phyloP scores from a whole-genome alignment of 257 asterid genomes.

The Solanum pennellii region DNA sequence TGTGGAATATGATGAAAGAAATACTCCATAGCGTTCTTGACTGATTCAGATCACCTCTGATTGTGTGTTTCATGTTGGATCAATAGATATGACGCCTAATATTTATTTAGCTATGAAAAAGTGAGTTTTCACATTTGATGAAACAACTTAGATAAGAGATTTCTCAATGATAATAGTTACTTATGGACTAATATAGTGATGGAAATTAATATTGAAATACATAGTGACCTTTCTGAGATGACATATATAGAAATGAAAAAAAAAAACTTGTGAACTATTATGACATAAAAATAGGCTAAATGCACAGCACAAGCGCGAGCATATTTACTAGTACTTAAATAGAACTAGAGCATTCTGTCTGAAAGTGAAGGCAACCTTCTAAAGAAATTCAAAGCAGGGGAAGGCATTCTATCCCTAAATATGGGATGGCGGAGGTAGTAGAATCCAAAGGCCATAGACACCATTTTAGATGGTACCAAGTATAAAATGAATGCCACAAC shows the following conservation, averaged over 20 bases:
- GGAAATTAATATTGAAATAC: no score
- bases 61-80: background rate
- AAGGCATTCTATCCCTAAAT: constrained; percentile 81
- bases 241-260: background rate
- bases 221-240: background rate
- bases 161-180: background rate
- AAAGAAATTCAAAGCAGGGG: constrained; percentile 77
- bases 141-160: background rate
- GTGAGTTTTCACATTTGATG: background rate
- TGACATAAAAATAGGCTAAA: background rate
- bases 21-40: background rate
- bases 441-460: constrained; percentile 87
- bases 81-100: background rate
- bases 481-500: constrained; percentile 51
- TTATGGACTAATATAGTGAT: no score
- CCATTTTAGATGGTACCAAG: constrained; percentile 71
- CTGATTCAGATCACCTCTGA: background rate
- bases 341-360: constrained; percentile 56
- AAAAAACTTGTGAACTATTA: background rate
- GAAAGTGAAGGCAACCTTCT: constrained; percentile 74
- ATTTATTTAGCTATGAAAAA: background rate
- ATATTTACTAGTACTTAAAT: background rate
- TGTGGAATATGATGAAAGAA: background rate
- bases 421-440: constrained; percentile 78
- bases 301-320: background rate